These are phyloP conservation scores for Diphasiastrum complanatum DNA, from an alignment of 83 land plant species.

Conservation along the genomic window DNA sequence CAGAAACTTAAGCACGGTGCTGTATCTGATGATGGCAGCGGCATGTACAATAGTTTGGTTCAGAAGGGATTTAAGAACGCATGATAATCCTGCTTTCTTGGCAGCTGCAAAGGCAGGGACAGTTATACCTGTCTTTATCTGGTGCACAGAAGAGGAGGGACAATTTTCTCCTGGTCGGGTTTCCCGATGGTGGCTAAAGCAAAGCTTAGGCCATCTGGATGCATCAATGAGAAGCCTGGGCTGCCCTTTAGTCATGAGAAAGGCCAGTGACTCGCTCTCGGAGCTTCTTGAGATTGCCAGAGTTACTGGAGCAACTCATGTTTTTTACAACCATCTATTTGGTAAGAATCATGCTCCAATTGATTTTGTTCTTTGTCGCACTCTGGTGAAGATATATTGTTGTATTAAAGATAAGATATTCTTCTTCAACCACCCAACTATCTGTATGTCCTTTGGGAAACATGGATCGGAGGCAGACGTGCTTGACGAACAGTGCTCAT, in stretches of 20 bases:
- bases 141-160: conserved; percentile 1
- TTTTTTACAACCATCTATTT: neutral
- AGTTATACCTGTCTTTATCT: neutral
- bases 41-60: too few relatives aligned
- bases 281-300: neutral
- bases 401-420: neutral
- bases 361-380: too few relatives aligned
- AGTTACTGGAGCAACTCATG: neutral
- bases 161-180: neutral
- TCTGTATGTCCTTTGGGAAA: neutral
- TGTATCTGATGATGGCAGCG: too few relatives aligned
- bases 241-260: neutral
- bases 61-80: too few relatives aligned
- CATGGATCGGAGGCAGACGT: neutral
- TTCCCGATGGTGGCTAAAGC: neutral
- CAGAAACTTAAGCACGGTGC: too few relatives aligned
- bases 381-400: neutral
- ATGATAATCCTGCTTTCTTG: too few relatives aligned
- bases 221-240: neutral
- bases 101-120: too few relatives aligned
- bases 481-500: too few relatives aligned
- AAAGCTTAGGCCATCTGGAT: neutral
- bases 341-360: too few relatives aligned
- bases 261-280: neutral
- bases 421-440: neutral